These are phyloP conservation scores for Talaromyces sp. DNA, from an alignment of 2,329 filamentous ascomycete species.

Conservation along the genomic window DNA sequence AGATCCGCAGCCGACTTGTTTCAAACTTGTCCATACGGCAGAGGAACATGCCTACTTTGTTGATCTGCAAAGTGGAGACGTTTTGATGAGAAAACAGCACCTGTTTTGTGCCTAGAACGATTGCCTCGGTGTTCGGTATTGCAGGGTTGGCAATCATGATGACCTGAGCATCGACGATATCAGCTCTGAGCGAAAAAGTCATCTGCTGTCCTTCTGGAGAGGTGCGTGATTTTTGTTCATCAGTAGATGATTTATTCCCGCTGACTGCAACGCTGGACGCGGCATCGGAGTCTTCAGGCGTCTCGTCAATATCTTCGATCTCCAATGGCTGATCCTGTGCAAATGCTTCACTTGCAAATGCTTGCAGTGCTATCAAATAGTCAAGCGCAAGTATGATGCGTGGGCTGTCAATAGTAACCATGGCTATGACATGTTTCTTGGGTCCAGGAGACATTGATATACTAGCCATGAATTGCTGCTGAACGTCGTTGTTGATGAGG, in stretches of 20 bases:
- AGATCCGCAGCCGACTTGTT: slow-evolving; percentile 80
- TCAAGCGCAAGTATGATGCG: slow-evolving; percentile 93
- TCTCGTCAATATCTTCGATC: slow-evolving; percentile 36
- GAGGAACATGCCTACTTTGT: slow-evolving; percentile 94
- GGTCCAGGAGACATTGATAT: slow-evolving; percentile 85
- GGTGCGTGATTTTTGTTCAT: slow-evolving; percentile 32
- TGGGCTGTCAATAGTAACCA: slow-evolving; percentile 92
- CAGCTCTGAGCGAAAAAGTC: slow-evolving; percentile 82
- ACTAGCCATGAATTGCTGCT: slow-evolving; percentile 97
- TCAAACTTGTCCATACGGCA: slow-evolving; percentile 99
- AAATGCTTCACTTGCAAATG: slow-evolving; percentile 72
- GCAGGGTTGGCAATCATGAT: slow-evolving; percentile 95
- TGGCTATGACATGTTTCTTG: slow-evolving; percentile 79
- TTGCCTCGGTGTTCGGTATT: slow-evolving; percentile 86
- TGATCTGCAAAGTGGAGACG: slow-evolving; percentile 87
- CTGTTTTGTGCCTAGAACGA: slow-evolving; percentile 92
- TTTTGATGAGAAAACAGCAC: slow-evolving; percentile 91
- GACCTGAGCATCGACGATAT: slow-evolving; percentile 92
- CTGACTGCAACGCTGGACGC: slow-evolving; percentile 33
- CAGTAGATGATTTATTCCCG: slow-evolving; percentile 27
- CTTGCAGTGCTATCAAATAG: slow-evolving; percentile 86
- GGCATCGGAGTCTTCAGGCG: slow-evolving; percentile 38
- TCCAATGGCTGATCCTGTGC: slow-evolving; percentile 52
- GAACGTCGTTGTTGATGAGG: slow-evolving; percentile 85
- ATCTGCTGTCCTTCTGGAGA: slow-evolving; percentile 53